These are phyloP conservation scores for Nakataea oryzae DNA, from an alignment of 2,329 filamentous ascomycete species.

Conservation along the genomic window DNA sequence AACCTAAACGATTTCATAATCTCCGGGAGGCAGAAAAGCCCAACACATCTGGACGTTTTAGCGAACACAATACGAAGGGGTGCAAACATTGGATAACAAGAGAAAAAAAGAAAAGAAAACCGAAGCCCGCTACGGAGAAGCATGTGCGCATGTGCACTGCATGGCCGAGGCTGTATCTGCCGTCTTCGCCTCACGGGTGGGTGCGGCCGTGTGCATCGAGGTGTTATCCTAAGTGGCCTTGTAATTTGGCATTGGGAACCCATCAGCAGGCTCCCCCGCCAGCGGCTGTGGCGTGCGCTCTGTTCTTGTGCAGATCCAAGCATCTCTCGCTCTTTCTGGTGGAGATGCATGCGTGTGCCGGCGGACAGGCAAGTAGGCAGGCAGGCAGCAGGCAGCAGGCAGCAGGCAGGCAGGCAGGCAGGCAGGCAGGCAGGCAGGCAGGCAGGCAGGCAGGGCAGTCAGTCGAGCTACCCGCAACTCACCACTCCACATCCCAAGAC, in stretches of 20 bases:
- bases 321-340: neutral
- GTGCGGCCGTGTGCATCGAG: neutral
- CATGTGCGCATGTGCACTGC: too few species aligned
- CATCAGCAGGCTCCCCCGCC: neutral
- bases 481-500: too few species aligned
- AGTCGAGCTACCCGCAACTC: neutral
- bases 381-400: too few species aligned
- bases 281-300: neutral
- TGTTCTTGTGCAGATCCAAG: neutral
- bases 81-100: too few species aligned
- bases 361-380: too few species aligned
- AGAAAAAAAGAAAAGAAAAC: too few species aligned
- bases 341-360: neutral
- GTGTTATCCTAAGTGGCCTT: neutral
- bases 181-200: too few species aligned
- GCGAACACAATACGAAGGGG: neutral
- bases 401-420: too few species aligned
- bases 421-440: too few species aligned
- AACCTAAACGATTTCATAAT: neutral
- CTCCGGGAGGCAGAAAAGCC: neutral
- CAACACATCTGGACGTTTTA: neutral
- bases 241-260: neutral
- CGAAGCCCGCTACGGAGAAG: too few species aligned
- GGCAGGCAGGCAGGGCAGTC: neutral
- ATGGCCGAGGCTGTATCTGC: too few species aligned